Conservation (phyloP, 2,329 filamentous ascomycete species). For the Metarhizium robertsii region DNA sequence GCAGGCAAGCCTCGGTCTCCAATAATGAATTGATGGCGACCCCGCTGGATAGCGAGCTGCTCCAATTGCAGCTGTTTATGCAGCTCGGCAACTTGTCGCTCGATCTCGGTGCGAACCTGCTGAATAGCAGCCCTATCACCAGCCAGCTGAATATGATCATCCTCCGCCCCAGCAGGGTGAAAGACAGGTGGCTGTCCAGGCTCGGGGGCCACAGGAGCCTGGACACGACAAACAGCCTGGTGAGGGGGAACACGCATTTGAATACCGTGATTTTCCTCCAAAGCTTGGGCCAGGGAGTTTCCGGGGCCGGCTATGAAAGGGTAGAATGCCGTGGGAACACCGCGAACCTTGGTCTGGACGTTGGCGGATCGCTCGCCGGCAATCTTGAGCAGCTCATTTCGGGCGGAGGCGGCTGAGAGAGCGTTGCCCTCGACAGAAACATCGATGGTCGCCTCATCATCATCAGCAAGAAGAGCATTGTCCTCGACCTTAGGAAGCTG, state of each 20-base stretch:
- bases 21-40: constrained; percentile 90
- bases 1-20: constrained; percentile 71
- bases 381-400: constrained; percentile 76
- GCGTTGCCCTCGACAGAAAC: constrained; percentile 87
- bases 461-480: constrained; percentile 45
- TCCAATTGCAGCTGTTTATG: constrained; percentile 67
- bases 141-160: constrained; percentile 73
- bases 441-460: constrained; percentile 77
- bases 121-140: constrained; percentile 80
- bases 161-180: constrained; percentile 52
- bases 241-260: constrained; percentile 78
- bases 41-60: constrained; percentile 73
- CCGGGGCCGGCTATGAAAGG: constrained; percentile 84
- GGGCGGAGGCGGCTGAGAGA: constrained; percentile 74
- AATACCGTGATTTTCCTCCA: constrained; percentile 71
- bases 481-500: constrained; percentile 79
- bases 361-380: constrained; percentile 78
- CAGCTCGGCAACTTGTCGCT: constrained; percentile 67
- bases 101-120: constrained; percentile 69
- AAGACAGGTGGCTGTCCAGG: constrained; percentile 62
- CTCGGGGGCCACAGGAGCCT: constrained; percentile 52
- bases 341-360: constrained; percentile 70
- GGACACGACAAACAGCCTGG: constrained; percentile 62
- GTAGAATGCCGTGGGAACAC: constrained; percentile 85
- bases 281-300: constrained; percentile 54